phyloP scores from a whole-genome alignment of 345 rosid genomes.

The Eucalyptus fibrosa region DNA sequence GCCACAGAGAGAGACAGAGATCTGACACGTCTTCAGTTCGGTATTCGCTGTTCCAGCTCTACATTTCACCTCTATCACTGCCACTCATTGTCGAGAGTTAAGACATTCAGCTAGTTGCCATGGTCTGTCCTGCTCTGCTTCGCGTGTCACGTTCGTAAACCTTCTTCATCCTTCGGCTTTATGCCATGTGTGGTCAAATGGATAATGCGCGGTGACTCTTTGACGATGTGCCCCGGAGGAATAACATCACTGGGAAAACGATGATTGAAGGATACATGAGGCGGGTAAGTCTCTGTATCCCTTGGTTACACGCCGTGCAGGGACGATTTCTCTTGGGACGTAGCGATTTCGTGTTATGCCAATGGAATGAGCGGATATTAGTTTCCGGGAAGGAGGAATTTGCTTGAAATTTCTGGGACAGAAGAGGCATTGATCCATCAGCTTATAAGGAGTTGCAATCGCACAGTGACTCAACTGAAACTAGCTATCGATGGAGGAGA shows the following conservation, averaged over 20 bases:
- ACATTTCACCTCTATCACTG: no score
- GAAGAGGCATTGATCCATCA: no score
- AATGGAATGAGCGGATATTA: not conserved
- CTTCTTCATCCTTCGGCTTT: constrained; percentile 23
- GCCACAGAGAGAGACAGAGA: no score
- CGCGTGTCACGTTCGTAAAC: constrained; percentile 19
- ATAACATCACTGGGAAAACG: constrained; percentile 21
- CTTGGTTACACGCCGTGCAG: constrained; percentile 53
- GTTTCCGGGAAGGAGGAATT: constrained; percentile 44
- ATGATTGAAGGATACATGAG: not conserved
- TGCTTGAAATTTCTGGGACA: constrained; percentile 31
- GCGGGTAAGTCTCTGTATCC: constrained; percentile 16
- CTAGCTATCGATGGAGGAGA: no score
- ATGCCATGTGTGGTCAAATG: constrained; percentile 21
- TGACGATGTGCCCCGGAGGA: constrained; percentile 52
- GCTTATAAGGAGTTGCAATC: no score
- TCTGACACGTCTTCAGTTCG: not conserved
- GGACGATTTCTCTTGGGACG: constrained; percentile 27
- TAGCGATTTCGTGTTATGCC: constrained; percentile 34
- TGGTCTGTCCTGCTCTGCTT: not conserved
- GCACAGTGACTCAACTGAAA: no score
- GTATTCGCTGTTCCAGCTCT: no score
- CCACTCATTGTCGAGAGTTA: no score
- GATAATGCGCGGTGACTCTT: constrained; percentile 28
- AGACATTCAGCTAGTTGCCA: not conserved